Conservation (phyloP, 495 filamentous ascomycete species). For the Talaromyces ruber region DNA sequence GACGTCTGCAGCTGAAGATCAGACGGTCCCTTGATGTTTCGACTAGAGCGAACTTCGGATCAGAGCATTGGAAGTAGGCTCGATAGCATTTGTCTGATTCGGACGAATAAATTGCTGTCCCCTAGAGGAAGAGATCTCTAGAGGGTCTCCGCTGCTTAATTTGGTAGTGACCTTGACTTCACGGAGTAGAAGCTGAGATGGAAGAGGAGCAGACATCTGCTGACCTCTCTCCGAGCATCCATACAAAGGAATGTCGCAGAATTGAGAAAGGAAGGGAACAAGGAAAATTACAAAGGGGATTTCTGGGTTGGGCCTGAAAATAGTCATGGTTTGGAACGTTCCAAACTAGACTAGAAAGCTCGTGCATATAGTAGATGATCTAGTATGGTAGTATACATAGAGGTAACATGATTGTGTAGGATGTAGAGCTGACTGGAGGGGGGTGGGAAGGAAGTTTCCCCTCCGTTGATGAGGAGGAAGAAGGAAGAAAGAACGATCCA, state of each 20-base stretch:
- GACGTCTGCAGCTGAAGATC: background rate
- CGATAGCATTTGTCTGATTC: background rate
- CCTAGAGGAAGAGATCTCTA: background rate
- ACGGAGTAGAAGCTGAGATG: background rate
- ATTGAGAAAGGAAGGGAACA: background rate
- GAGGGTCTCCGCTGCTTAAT: background rate
- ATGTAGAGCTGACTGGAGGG: background rate
- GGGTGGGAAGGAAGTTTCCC: background rate
- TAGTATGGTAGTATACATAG: background rate
- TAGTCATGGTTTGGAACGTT: background rate
- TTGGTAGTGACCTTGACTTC: background rate
- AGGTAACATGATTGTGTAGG: background rate
- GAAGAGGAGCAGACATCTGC: background rate
- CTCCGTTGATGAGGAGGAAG: background rate
- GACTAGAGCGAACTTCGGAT: background rate
- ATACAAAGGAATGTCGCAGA: background rate
- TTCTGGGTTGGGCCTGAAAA: background rate
- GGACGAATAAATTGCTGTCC: background rate
- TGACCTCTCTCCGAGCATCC: background rate
- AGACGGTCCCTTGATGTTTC: background rate
- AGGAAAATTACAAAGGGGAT: background rate
- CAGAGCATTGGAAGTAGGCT: background rate
- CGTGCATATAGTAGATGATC: background rate
- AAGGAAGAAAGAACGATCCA: background rate
- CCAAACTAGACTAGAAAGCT: background rate